A percentile compares a stretch with the other conserved stretches of the same genome.
Evolutionary conservation across 176 grass and related monocot species (phyloP).

Genomic region (Calamus simplicifolius): DNA sequence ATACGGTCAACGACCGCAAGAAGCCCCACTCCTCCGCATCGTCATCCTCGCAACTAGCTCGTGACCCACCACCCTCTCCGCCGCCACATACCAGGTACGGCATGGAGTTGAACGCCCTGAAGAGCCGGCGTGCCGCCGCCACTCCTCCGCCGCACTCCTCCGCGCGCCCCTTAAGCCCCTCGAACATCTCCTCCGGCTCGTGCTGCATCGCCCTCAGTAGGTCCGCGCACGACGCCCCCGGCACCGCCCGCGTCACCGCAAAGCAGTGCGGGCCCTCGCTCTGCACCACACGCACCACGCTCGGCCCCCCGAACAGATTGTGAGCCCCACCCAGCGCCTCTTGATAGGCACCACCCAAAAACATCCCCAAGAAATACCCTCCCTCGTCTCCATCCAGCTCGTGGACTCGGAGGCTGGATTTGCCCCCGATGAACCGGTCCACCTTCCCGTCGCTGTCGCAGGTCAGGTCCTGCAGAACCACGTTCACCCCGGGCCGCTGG

Average conservation of each 20-base stretch:
- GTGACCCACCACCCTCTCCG: slow-evolving; percentile 30
- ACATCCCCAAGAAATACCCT: slow-evolving; percentile 90
- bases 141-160: slow-evolving; percentile 15
- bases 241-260: slow-evolving; percentile 60
- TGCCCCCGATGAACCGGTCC: slow-evolving; percentile 3
- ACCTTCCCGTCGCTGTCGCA: slow-evolving; percentile 22
- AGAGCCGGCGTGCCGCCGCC: slow-evolving; percentile 28
- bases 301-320: slow-evolving; percentile 93
- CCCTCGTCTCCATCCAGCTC: not conserved
- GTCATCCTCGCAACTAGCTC: slow-evolving; percentile 1
- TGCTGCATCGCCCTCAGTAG: slow-evolving; percentile 90
- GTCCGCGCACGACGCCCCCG: slow-evolving; percentile 63
- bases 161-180: slow-evolving; percentile 59
- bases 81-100: slow-evolving; percentile 71
- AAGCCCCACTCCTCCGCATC: slow-evolving; percentile 75
- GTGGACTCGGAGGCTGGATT: slow-evolving; percentile 8
- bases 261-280: slow-evolving; percentile 84
- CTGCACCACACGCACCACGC: slow-evolving; percentile 81
- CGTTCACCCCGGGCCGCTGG: slow-evolving; percentile 2
- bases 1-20: slow-evolving; percentile 74
- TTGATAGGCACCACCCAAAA: slow-evolving; percentile 94
- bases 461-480: slow-evolving; percentile 5
- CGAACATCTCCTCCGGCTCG: slow-evolving; percentile 90
- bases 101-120: slow-evolving; percentile 60
- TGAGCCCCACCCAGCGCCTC: slow-evolving; percentile 85